Evolutionary conservation across 2,329 filamentous ascomycete species (phyloP), one percentile per base, ranked within the genome.

Genomic region (Alternaria sp.): DNA sequence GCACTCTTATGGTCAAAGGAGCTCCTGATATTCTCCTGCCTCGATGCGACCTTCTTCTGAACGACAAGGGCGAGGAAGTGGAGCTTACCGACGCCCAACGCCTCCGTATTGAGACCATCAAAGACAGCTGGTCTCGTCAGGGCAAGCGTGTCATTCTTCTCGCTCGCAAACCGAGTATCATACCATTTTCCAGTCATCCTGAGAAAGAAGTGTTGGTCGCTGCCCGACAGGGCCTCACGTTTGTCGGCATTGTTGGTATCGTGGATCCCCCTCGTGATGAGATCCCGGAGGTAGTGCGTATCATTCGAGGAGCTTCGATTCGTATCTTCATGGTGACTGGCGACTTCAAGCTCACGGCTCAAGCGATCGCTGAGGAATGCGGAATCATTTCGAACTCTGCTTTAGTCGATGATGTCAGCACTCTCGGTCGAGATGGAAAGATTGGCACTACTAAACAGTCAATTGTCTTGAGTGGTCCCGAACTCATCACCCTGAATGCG

Each of bases 301-400:
- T 84, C 0, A 80, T 92, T 14, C 84, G 89, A 11, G 81, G 85
- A 1, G 90, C 91, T 4, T 88, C 89, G 1, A 89, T 93, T 53
- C 82, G 88, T n/a, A 87, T 92, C 29, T 89, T 90, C 75, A 93
- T 93, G 90, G 90, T 93, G 0, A 93, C 90, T 1, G 90, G 90
- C 9, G 90, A 93, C 70, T 92, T 90, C 72, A 88, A 88, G 26
- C 82, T 92, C 14, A 93, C 90, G 0, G 90, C 90, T 0, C 82
- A 87, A 61, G 88, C 90, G 1, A 92, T 93, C 61, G 89, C 90
- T 0, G 81, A 84, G 3, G 86, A 92, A 54, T 91, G 89, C 59
- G 88, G 90, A 8, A 92, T 92, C 69, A 83, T 93, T 51, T 89
- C 82, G 1, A 82, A 81, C 40, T 78, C 79, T 0, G 72, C 78